Conservation (phyloP, 1,284 basidiomycete genomes). For the Pseudozyma sp. region DNA sequence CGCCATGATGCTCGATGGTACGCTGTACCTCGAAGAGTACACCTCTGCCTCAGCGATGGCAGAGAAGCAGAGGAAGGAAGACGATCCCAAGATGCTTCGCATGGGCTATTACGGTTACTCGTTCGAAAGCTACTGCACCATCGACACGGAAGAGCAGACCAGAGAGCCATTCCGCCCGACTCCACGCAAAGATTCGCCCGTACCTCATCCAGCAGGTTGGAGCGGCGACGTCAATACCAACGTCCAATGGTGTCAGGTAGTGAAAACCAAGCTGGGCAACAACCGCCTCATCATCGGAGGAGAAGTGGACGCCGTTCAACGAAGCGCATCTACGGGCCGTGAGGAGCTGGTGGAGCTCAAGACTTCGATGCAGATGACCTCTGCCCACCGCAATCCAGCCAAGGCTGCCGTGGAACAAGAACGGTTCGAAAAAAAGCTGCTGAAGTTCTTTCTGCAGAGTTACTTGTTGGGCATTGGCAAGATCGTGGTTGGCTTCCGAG, state of each 20-base stretch:
- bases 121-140: constrained; percentile 87
- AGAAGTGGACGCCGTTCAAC: constrained; percentile 87
- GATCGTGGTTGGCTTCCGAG: constrained; percentile 91
- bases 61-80: constrained; percentile 74
- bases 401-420: constrained; percentile 23
- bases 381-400: constrained; percentile 11
- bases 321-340: constrained; percentile 2
- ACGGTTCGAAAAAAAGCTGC: constrained; percentile 85
- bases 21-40: constrained; percentile 87
- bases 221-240: constrained; percentile 91
- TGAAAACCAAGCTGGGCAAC: constrained; percentile 86
- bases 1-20: constrained; percentile 71
- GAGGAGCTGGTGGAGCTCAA: constrained; percentile 85
- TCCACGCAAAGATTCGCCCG: neutral
- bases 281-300: constrained; percentile 88
- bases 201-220: constrained; percentile 72
- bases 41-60: constrained; percentile 73
- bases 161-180: constrained; percentile 13
- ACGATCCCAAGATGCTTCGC: constrained; percentile 20
- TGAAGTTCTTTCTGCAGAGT: constrained; percentile 85
- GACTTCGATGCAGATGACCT: constrained; percentile 82
- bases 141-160: constrained; percentile 54
- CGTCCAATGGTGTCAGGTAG: constrained; percentile 93
- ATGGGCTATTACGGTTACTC: constrained; percentile 73
- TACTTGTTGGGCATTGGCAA: constrained; percentile 86